phyloP scores from a whole-genome alignment of 2,329 filamentous ascomycete species.

The Paraphaeosphaeria minitans region DNA sequence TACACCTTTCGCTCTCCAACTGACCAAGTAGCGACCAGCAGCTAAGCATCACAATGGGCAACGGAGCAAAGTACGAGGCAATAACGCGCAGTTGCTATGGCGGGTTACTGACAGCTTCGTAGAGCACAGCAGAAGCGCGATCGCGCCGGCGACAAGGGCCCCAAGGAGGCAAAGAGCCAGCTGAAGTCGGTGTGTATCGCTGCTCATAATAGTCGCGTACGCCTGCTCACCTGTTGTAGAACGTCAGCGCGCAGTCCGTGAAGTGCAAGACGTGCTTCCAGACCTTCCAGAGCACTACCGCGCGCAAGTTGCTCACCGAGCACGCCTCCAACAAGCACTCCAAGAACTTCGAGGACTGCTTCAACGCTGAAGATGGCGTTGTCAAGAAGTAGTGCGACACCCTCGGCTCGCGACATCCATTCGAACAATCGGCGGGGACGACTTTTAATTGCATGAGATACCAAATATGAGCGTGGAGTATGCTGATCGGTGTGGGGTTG shows the following conservation, averaged over 20 bases:
- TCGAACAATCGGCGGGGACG: slow-evolving; percentile 1
- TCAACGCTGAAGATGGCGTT: slow-evolving; percentile 50
- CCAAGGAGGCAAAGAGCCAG: slow-evolving; percentile 43
- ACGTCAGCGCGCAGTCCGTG: slow-evolving; percentile 74
- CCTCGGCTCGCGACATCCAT: background rate
- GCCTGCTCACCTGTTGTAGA: slow-evolving; percentile 52
- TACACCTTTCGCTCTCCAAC: slow-evolving; percentile 20
- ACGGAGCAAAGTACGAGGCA: slow-evolving; percentile 43
- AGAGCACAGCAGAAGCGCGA: slow-evolving; percentile 48
- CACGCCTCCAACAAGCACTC: slow-evolving; percentile 79
- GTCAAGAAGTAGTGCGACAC: slow-evolving; percentile 15
- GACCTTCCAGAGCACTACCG: slow-evolving; percentile 78
- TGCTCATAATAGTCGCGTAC: background rate
- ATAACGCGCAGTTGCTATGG: background rate
- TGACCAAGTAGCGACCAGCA: slow-evolving; percentile 12
- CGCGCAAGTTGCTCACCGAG: slow-evolving; percentile 71
- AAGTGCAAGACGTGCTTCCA: slow-evolving; percentile 78
- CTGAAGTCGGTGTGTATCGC: slow-evolving; percentile 40
- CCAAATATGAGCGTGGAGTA: slow-evolving; percentile 14
- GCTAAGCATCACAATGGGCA: slow-evolving; percentile 38
- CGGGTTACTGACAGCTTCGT: slow-evolving; percentile 23
- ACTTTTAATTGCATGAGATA: slow-evolving; percentile 21
- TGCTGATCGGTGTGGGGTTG: background rate
- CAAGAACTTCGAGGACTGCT: slow-evolving; percentile 74
- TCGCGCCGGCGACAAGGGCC: slow-evolving; percentile 35